Conservation (phyloP, 345 rosid species). For the Pugionium dolabratum region DNA sequence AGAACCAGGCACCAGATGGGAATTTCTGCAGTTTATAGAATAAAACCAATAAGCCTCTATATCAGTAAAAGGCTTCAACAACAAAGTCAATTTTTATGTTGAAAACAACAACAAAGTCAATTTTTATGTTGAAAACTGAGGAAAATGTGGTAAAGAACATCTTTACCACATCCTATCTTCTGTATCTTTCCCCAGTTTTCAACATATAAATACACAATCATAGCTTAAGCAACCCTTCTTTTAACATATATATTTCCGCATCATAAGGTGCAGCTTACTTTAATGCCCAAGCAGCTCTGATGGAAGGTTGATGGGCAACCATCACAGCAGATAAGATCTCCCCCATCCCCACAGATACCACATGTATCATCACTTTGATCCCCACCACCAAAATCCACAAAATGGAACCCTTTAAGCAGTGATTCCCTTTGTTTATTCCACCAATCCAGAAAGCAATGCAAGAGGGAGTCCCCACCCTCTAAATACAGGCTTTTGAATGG, state of each 20-base stretch:
- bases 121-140: no score
- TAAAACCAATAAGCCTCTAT: slow-evolving; percentile 10
- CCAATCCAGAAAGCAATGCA: slow-evolving; percentile 67
- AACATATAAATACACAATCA: neutral
- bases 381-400: slow-evolving; percentile 60
- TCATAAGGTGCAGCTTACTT: slow-evolving; percentile 48
- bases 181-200: neutral
- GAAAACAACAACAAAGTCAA: no score
- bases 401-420: slow-evolving; percentile 57
- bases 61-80: neutral
- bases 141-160: neutral
- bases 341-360: slow-evolving; percentile 97
- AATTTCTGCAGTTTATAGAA: slow-evolving; percentile 57
- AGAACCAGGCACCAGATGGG: slow-evolving; percentile 88
- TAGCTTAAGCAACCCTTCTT: neutral
- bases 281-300: slow-evolving; percentile 75
- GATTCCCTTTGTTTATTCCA: slow-evolving; percentile 72
- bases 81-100: neutral
- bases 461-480: slow-evolving; percentile 65
- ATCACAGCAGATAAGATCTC: slow-evolving; percentile 87
- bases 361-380: slow-evolving; percentile 97
- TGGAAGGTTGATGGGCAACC: slow-evolving; percentile 97
- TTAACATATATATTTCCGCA: neutral
- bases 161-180: neutral
- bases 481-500: slow-evolving; percentile 62